Evolutionary conservation across 1,284 basidiomycete species (phyloP).

Genomic region (Phenoliferia sp.): DNA sequence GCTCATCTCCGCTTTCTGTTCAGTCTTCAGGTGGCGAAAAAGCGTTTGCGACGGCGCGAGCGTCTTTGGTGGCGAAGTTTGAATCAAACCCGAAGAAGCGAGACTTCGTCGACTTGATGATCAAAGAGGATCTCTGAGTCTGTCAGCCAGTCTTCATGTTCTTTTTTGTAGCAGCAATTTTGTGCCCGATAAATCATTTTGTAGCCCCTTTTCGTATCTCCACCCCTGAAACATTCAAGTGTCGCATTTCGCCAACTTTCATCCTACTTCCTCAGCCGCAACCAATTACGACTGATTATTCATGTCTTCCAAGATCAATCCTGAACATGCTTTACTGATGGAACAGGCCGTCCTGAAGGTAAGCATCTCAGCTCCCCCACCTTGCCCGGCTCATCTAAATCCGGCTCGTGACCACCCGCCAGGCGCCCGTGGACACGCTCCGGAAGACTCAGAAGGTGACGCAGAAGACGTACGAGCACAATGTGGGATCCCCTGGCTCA

Average conservation of each 20-base stretch:
- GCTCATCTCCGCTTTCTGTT: not conserved
- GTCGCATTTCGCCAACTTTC: too few species aligned
- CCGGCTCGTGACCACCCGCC: not conserved
- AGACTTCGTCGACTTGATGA: constrained; percentile 3
- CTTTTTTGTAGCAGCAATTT: too few species aligned
- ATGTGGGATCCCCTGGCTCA: constrained; percentile 53
- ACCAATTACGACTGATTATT: too few species aligned
- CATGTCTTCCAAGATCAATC: constrained; percentile 9
- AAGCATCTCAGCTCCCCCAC: constrained; percentile 36
- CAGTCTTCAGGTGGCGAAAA: not conserved
- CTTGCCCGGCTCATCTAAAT: not conserved
- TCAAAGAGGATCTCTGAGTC: not conserved
- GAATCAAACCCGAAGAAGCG: not conserved
- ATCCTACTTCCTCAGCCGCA: too few species aligned
- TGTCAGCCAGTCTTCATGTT: too few species aligned
- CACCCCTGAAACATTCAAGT: too few species aligned
- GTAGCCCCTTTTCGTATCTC: too few species aligned
- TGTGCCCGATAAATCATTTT: too few species aligned
- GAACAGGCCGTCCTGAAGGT: constrained; percentile 81
- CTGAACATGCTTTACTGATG: constrained; percentile 73
- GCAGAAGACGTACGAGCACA: constrained; percentile 73
- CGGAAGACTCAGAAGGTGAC: constrained; percentile 73
- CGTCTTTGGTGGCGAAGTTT: not conserved
- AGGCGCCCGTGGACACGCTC: constrained; percentile 83
- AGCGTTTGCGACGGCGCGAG: not conserved